These are phyloP conservation scores for Clitopilus hobsonii DNA, from an alignment of 768 basidiomycete genomes.

Conservation along the genomic window DNA sequence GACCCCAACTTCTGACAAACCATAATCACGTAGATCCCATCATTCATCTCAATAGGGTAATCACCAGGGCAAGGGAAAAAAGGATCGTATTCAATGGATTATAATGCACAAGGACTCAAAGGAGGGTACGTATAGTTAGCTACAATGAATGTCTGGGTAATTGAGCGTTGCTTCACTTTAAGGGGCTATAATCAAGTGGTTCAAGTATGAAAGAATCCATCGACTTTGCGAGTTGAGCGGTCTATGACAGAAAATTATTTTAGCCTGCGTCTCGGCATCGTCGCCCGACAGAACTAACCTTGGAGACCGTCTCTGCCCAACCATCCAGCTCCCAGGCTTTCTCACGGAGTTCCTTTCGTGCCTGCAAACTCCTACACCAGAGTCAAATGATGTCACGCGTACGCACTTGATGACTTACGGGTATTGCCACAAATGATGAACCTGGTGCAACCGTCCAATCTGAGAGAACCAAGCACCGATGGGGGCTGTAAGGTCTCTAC, in stretches of 20 bases:
- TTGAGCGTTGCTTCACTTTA: slow-evolving; percentile 52
- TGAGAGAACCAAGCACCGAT: slow-evolving; percentile 93
- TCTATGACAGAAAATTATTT: slow-evolving; percentile 42
- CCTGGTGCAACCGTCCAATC: slow-evolving; percentile 77
- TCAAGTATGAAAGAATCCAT: slow-evolving; percentile 87
- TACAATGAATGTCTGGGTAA: not conserved
- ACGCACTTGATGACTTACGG: slow-evolving; percentile 46
- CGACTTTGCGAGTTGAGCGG: slow-evolving; percentile 74
- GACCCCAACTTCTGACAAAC: not conserved
- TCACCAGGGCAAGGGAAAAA: not conserved
- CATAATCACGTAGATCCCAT: not conserved
- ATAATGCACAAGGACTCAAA: not conserved
- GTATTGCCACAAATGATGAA: slow-evolving; percentile 98
- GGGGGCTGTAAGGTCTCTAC: slow-evolving; percentile 79
- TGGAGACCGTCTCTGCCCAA: slow-evolving; percentile 92
- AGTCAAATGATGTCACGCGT: slow-evolving; percentile 9
- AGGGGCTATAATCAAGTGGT: slow-evolving; percentile 78
- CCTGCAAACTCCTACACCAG: slow-evolving; percentile 58
- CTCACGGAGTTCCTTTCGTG: slow-evolving; percentile 79
- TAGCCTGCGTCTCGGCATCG: slow-evolving; percentile 1
- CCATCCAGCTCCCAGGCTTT: slow-evolving; percentile 93
- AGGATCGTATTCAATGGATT: not conserved
- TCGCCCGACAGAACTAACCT: slow-evolving; percentile 42
- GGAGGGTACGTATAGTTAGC: not conserved
- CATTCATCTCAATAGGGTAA: not conserved